phyloP scores from a whole-genome alignment of 2,329 filamentous ascomycete genomes.

The Waltergamsia citrina region DNA sequence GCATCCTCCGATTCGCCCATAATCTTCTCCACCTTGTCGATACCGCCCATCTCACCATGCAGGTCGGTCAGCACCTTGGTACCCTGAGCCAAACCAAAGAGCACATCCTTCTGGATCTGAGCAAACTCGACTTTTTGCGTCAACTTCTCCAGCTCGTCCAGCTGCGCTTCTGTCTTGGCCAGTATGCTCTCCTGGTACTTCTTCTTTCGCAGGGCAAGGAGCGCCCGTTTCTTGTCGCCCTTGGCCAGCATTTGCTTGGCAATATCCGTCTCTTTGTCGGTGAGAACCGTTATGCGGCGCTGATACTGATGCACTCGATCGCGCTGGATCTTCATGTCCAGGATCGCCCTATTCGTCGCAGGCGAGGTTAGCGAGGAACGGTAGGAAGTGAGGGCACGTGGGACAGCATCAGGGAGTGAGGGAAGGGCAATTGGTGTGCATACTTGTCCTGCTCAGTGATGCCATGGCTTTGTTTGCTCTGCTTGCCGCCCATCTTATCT shows the following conservation, averaged over 20 bases:
- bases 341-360: constrained; percentile 65
- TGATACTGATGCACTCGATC: constrained; percentile 97
- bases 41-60: constrained; percentile 88
- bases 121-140: constrained; percentile 91
- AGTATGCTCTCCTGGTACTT: constrained; percentile 94
- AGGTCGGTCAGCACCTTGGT: constrained; percentile 86
- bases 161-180: constrained; percentile 80
- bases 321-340: constrained; percentile 95
- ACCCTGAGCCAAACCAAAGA: constrained; percentile 87
- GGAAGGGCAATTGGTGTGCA: constrained; percentile 14
- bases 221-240: constrained; percentile 71
- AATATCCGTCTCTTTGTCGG: constrained; percentile 77
- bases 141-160: constrained; percentile 87
- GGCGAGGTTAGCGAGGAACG: constrained; percentile 2
- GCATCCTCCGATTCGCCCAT: constrained; percentile 90
- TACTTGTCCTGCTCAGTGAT: constrained; percentile 77
- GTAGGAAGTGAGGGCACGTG: not conserved
- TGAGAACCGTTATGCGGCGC: constrained; percentile 77
- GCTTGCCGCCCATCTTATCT: constrained; percentile 50
- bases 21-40: constrained; percentile 89
- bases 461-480: no score
- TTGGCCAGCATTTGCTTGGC: constrained; percentile 73
- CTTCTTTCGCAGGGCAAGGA: constrained; percentile 84
- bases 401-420: not conserved
- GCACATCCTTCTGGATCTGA: constrained; percentile 89